Base-by-base conservation (phyloP, 1,139 yeast species). In the Candida gigantensis region DNA sequence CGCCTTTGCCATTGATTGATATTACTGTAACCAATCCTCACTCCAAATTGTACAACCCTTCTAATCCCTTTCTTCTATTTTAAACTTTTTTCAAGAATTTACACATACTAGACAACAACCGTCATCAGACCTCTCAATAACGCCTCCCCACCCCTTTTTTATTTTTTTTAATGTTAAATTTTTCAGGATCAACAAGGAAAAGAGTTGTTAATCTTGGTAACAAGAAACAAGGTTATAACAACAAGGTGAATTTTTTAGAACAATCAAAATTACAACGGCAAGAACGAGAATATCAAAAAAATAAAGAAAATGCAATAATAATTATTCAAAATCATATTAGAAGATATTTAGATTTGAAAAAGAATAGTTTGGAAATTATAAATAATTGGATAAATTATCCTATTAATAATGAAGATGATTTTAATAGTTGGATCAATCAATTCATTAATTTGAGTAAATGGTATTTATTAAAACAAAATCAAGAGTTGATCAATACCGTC, bases 121-220 rank as follows among this genome's bases (percentile, higher is more conserved):
- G n/a, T n/a, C n/a, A n/a, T n/a, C n/a, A n/a, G n/a, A n/a, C n/a
- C n/a, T n/a, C n/a, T n/a, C n/a, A n/a, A n/a, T n/a, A n/a, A n/a
- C n/a, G n/a, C n/a, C n/a, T n/a, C n/a, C n/a, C n/a, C n/a, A n/a
- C n/a, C n/a, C n/a, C n/a, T 9, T 15, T n/a, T 19, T 10, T 14
- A 18, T 21, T n/a, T 11, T 9, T 9, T 18, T 20, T 24, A 15
- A 72, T 72, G 77, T 43, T 74, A 31, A 81, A 83, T 60, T 84
- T 84, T 60, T 79, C 81, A 4, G 94, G 94, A 2, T 76, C 74
- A 40, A 72, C 73, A 4, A 72, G 69, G 47, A 74, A 77, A 46
- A 66, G 96, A 40, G 76, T 73, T 27, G 83, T 90, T 45, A 89
- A 90, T 55, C 67, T 89, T 32, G 94, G 96, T 3, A 84, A 84